Evolutionary conservation across 2,329 filamentous ascomycete species (phyloP), one percentile per base, ranked within the genome.

Genomic region (Fusarium sp.): DNA sequence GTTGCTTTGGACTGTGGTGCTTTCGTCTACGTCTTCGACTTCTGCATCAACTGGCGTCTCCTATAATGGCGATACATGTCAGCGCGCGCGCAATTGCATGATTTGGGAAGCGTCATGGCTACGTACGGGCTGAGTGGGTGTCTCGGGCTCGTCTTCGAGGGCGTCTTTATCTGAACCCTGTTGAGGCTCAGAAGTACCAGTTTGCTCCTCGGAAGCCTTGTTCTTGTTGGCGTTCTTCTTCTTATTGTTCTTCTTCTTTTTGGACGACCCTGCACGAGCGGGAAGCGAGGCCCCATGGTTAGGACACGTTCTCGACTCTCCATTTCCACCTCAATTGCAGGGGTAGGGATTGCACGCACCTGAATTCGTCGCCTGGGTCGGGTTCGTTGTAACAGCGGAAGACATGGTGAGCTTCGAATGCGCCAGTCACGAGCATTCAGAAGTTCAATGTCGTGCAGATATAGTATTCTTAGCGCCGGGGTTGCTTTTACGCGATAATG

Each of bases 231-330:
- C 81, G 72, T 84, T 86, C 82, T 86, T 88, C 81, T 87, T 89
- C 80, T 88, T 89, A 74, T 85, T 88, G 74, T 83, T 85, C 77
- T 83, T 85, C 81, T 86, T 88, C 81, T 87, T 88, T 79, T 85
- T 87, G 52, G 82, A 74, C 73, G 80, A 82, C 82, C 75, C 62
- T 76, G 72, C 65, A 63, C 69, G 62, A 58, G 57, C 40, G 57
- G 52, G 61, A 71, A 69, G 69, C 61, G 66, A 67, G 55, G 57
- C 68, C 67, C 67, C 67, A 71, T 71, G 64, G 67, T 78, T 70
- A 78, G 76, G 73, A 78, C 72, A 77, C 77, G 69, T 76, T 75
- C 70, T 74, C 63, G 59, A 63, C 63, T 69, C 69, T 63, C 65
- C 65, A 69, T 57, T 62, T 62, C 64, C 56, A 67, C 62, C 45